Evolutionary conservation across 2,329 filamentous ascomycete genomes (phyloP), one percentile per base, ranked within the genome.

Genomic region (Lecanicillium sp.): DNA sequence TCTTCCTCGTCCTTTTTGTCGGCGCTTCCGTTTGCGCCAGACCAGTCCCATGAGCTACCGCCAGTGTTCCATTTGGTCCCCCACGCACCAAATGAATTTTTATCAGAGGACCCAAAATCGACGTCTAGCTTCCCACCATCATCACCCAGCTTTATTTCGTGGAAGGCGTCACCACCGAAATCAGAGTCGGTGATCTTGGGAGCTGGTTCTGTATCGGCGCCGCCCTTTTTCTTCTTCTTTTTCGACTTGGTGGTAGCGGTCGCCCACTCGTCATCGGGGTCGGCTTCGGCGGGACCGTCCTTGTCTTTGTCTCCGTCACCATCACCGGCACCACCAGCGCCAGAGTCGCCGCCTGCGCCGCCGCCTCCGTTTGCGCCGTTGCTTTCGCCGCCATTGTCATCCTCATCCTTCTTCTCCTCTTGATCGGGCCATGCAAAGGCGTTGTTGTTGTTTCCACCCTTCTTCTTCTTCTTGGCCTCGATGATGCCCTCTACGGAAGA

Each of bases 121-220:
- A 78, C 52, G 44, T 79, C 73, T 5, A 78, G 53, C 40, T 75
- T 73, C 2, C 76, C 73, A n/a, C 63, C 53, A 40, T 81, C 78
- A 46, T 79, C 72, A n/a, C 56, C 55, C 18, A 86, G 58, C 50
- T 77, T 83, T 47, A 87, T 77, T 19, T 85, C 80, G 32, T 83
- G 70, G 48, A 85, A 85, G 5, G 56, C 47, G 36, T 59, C 58
- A n/a, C 69, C 60, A 40, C 73, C 71, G 31, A 69, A 60, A 34
- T 67, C 68, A 16, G 53, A 49, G 13, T 47, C 50, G 3, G 56
- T 49, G 14, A 53, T 51, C 19, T 35, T 48, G 2, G 57, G 49
- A 15, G 56, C 47, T 4, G 51, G 46, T 8, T 54, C 52, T 13
- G 49, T 45, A 14, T 50, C 54, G 9, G 48, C 47, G 35, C 48